Evolutionary conservation across 441 rosid species (phyloP), one percentile per base, ranked within the genome.

Genomic region (Melastoma candidum): DNA sequence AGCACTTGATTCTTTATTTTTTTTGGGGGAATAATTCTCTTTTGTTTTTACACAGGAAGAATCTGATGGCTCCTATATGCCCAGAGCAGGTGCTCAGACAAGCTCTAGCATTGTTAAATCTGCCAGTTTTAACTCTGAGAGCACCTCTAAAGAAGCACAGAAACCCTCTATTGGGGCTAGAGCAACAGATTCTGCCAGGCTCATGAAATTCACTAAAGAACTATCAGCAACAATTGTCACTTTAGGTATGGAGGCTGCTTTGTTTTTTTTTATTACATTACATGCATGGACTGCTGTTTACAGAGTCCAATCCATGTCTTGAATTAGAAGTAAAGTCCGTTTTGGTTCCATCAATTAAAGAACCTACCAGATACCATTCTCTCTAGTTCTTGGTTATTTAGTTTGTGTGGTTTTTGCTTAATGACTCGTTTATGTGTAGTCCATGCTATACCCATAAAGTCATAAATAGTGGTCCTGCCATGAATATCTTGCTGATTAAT

Each of bases 111-210:
- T 74, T 56, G 67, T 81, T 51, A 69, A 80, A 50, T 71, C 78
- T 54, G 44, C 84, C n/a, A 56, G 55, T 57, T 81, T 82, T 3
- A 74, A 74, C 62, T 47, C 67, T 27, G 93, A 81, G 57, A 74
- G 45, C 56, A 41, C 54, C 46, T 55, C 76, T 8, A 77, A 71
- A 65, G 85, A 86, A 63, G 69, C 59, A n/a, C 85, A 68, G 47
- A 89, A 83, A 63, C 11, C 73, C 3, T 56, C 70, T 43, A 66
- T 86, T 26, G 97, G 95, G 57, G 76, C 87, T 49, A 76, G 97
- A 79, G 80, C 97, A 56, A 81, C 88, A 3, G 97, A 93, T 71
- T 78, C 87, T 29, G 87, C 96, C 13, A 85, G 97, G 71, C 73
- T 93, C 65, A 64, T 70, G 71, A 93, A 86, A 78, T 84, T 93